Percentiles rank a stretch among this genome's conserved stretches.
These are phyloP conservation scores for Dryas octopetala DNA, from an alignment of 306 rosid species.

Conservation along the genomic window DNA sequence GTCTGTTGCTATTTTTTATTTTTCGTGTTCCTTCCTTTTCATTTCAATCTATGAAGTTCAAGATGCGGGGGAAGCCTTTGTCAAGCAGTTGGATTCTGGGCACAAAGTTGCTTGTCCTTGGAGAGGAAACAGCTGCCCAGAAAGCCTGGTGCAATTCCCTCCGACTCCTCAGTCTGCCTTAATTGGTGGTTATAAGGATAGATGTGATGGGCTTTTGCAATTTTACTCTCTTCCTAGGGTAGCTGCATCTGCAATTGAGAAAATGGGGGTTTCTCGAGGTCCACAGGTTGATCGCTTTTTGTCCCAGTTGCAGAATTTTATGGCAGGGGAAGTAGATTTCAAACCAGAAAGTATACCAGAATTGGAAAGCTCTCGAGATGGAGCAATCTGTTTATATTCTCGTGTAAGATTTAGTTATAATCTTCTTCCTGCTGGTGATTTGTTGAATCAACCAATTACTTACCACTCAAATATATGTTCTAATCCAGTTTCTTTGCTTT, in stretches of 20 bases:
- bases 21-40: conserved; percentile 23
- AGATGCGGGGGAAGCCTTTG: conserved; percentile 74
- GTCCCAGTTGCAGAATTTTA: conserved; percentile 48
- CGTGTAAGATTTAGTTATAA: conserved; percentile 49
- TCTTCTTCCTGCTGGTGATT: conserved; percentile 12
- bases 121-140: conserved; percentile 97
- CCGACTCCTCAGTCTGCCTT: conserved; percentile 88
- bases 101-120: conserved; percentile 85
- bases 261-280: conserved; percentile 65
- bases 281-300: conserved; percentile 77
- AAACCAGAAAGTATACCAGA: conserved; percentile 69
- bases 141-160: conserved; percentile 97
- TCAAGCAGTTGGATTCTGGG: conserved; percentile 79
- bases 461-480: conserved; percentile 30
- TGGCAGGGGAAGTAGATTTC: conserved; percentile 59
- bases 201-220: conserved; percentile 95
- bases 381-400: conserved; percentile 62
- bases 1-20: conserved; percentile 19
- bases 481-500: conserved; percentile 32
- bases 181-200: conserved; percentile 92
- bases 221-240: conserved; percentile 78
- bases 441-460: conserved; percentile 5
- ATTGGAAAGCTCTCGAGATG: conserved; percentile 76
- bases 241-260: conserved; percentile 80
- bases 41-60: conserved; percentile 55